Conservation (phyloP, 768 basidiomycete species). For the Boletellus ananas region DNA sequence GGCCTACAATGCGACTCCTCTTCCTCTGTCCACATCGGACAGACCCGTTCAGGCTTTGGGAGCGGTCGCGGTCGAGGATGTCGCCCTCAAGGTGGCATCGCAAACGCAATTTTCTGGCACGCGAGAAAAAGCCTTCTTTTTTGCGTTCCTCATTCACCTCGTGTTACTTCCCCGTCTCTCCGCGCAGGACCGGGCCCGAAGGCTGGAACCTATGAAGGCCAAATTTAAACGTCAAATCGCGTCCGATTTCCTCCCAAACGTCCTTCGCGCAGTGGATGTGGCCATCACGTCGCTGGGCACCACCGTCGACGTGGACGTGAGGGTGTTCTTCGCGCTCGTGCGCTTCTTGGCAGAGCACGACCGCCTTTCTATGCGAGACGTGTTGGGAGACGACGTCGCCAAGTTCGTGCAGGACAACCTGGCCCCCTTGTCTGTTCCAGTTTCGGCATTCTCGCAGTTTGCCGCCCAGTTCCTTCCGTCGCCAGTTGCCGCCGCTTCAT, state of each 20-base stretch:
- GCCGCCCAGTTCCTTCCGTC: conserved; percentile 17
- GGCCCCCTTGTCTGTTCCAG: conserved; percentile 12
- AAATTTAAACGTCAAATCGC: conserved; percentile 32
- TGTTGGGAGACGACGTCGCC: conserved; percentile 30
- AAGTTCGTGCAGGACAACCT: conserved; percentile 23
- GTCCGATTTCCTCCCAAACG: conserved; percentile 38
- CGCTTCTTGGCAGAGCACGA: conserved; percentile 30
- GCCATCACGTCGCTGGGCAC: conserved; percentile 18
- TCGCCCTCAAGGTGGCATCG: conserved; percentile 11
- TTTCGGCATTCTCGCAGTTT: conserved; percentile 20
- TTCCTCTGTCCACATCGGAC: background rate
- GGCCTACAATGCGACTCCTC: background rate
- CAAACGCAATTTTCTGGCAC: background rate
- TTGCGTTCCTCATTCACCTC: conserved; percentile 38
- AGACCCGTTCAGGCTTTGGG: background rate
- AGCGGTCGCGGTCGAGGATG: background rate
- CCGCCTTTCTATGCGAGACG: conserved; percentile 16
- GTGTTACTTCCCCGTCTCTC: conserved; percentile 37
- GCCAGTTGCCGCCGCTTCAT: background rate
- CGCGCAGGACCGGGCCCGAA: conserved; percentile 39
- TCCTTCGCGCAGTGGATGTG: conserved; percentile 33
- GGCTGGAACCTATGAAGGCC: conserved; percentile 22
- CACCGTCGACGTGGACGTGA: conserved; percentile 50
- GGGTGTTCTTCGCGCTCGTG: conserved; percentile 46
- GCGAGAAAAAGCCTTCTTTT: conserved; percentile 26